Evolutionary conservation across 2,329 filamentous ascomycete genomes (phyloP).

Genomic region (Cercospora sp.): DNA sequence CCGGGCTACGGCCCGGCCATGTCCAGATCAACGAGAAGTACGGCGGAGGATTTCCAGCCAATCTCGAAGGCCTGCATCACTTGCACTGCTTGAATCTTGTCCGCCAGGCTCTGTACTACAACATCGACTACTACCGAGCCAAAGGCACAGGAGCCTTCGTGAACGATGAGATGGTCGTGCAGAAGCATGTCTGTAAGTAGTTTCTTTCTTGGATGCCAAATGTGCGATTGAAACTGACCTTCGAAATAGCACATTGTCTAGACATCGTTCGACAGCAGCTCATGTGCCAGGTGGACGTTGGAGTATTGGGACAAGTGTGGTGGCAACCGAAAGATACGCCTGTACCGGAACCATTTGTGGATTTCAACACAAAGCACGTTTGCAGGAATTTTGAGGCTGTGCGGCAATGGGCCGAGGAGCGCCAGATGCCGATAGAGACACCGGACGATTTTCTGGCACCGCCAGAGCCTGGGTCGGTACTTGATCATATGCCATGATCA

Average conservation of each 20-base stretch:
- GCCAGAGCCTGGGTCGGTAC: slow-evolving; percentile 19
- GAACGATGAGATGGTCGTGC: slow-evolving; percentile 57
- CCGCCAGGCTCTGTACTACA: slow-evolving; percentile 60
- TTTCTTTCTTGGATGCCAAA: background rate
- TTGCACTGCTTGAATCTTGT: slow-evolving; percentile 63
- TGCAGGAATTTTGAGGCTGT: slow-evolving; percentile 61
- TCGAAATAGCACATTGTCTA: slow-evolving; percentile 56
- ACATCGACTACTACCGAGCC: slow-evolving; percentile 59
- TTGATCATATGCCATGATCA: slow-evolving; percentile 20
- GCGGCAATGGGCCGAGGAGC: slow-evolving; percentile 55
- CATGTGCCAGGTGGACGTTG: slow-evolving; percentile 64
- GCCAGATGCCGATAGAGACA: slow-evolving; percentile 51
- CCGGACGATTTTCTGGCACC: slow-evolving; percentile 25
- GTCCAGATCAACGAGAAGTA: slow-evolving; percentile 58
- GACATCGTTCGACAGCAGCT: slow-evolving; percentile 65
- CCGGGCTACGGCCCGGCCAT: slow-evolving; percentile 55
- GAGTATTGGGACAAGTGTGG: slow-evolving; percentile 64
- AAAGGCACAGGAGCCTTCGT: slow-evolving; percentile 55
- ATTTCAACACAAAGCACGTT: slow-evolving; percentile 62
- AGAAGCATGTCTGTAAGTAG: slow-evolving; percentile 58
- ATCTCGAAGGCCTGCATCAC: slow-evolving; percentile 59
- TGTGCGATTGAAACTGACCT: background rate
- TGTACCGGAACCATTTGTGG: slow-evolving; percentile 54
- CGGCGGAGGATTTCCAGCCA: slow-evolving; percentile 61
- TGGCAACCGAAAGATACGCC: slow-evolving; percentile 44